phyloP scores from a whole-genome alignment of 768 basidiomycete species.

The Phylloporus sp. region DNA sequence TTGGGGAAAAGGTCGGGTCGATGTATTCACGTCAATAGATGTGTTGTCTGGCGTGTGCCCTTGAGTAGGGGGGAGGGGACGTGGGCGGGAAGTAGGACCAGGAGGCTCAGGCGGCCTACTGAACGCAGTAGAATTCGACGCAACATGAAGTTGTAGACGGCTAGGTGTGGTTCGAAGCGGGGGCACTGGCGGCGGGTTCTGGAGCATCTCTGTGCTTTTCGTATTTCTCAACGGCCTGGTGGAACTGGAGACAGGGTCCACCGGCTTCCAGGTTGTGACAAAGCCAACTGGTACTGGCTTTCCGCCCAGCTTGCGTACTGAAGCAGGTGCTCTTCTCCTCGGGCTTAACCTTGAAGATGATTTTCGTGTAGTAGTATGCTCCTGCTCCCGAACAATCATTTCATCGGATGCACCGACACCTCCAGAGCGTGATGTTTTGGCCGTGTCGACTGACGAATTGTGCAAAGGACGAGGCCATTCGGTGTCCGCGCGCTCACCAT shows the following conservation, averaged over 20 bases:
- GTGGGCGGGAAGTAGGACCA: conserved; percentile 20
- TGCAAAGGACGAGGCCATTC: conserved; percentile 18
- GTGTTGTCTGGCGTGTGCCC: conserved; percentile 16
- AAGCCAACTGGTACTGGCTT: conserved; percentile 21
- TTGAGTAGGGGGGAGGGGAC: conserved; percentile 31
- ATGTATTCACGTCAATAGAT: conserved; percentile 16
- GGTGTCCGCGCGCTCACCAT: conserved; percentile 19
- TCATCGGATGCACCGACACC: conserved; percentile 21
- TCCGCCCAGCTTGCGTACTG: conserved; percentile 21
- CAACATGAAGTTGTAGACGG: conserved; percentile 23
- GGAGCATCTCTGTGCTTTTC: conserved; percentile 30
- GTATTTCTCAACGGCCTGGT: conserved; percentile 20
- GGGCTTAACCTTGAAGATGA: conserved; percentile 17
- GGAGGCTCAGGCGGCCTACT: conserved; percentile 18
- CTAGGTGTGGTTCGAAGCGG: conserved; percentile 30
- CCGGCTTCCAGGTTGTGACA: conserved; percentile 26
- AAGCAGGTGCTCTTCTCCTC: conserved; percentile 10
- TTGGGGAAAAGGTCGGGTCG: conserved; percentile 20
- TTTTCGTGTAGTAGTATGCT: conserved; percentile 9
- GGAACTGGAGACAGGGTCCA: conserved; percentile 34
- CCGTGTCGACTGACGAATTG: conserved; percentile 15
- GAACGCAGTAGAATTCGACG: conserved; percentile 15
- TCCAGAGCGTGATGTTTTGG: conserved; percentile 12
- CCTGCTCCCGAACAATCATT: conserved; percentile 16
- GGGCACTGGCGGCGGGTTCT: conserved; percentile 12